These are phyloP conservation scores for Scheffersomyces stambukii DNA, from an alignment of 1,139 yeast species.

Conservation along the genomic window DNA sequence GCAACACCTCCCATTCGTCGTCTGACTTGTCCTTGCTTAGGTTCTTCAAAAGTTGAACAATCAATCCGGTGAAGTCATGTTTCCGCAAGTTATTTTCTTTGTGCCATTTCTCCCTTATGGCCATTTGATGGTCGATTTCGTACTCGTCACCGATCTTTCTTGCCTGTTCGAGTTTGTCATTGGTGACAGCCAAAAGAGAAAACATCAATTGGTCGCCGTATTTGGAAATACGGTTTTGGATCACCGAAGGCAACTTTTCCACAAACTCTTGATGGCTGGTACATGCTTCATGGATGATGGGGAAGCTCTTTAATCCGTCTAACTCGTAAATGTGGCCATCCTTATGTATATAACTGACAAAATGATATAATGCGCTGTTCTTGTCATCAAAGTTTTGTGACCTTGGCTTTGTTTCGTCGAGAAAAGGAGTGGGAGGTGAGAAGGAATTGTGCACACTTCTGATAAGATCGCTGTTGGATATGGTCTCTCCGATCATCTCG, in stretches of 20 bases:
- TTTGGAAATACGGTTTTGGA: constrained; percentile 42
- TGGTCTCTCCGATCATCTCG: constrained; percentile 58
- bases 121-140: constrained; percentile 23
- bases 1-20: constrained; percentile 41
- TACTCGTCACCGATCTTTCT: constrained; percentile 34
- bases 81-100: constrained; percentile 45
- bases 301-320: constrained; percentile 61
- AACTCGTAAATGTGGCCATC: constrained; percentile 56
- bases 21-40: constrained; percentile 33
- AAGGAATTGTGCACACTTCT: constrained; percentile 63
- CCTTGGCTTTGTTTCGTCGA: constrained; percentile 40
- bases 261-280: constrained; percentile 37
- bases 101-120: constrained; percentile 36
- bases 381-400: constrained; percentile 31
- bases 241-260: constrained; percentile 37
- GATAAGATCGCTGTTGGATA: constrained; percentile 58
- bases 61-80: constrained; percentile 53
- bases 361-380: constrained; percentile 59
- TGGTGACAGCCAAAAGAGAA: constrained; percentile 55
- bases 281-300: constrained; percentile 52
- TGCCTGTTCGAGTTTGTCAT: constrained; percentile 43
- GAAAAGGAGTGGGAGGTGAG: constrained; percentile 43
- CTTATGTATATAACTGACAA: constrained; percentile 50
- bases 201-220: constrained; percentile 55
- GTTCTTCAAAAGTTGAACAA: constrained; percentile 43